Percentiles rank a stretch among this genome's conserved stretches.
phyloP scores from a whole-genome alignment of 768 basidiomycete species.

The Trametes sanguinea region DNA sequence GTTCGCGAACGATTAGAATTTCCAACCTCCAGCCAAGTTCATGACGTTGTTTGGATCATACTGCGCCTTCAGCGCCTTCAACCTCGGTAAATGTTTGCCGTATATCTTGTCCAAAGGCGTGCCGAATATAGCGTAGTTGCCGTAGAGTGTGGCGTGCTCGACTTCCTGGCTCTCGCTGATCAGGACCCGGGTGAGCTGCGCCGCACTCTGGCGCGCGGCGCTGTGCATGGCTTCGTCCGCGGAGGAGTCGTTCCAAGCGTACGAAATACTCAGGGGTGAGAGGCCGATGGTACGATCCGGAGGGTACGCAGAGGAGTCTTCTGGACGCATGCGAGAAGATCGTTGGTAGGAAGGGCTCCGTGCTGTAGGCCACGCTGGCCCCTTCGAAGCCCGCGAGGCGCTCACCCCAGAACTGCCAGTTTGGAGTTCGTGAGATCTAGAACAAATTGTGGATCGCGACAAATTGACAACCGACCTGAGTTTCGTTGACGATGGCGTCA shows the following conservation, averaged over 20 bases:
- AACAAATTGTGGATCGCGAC: not conserved
- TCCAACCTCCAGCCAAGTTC: constrained; percentile 69
- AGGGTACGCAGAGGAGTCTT: constrained; percentile 47
- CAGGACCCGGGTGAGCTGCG: constrained; percentile 41
- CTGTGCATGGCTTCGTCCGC: constrained; percentile 44
- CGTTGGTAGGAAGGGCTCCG: constrained; percentile 52
- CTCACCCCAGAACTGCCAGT: constrained; percentile 47
- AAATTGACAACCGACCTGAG: constrained; percentile 32
- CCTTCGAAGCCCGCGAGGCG: constrained; percentile 33
- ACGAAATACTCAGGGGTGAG: constrained; percentile 48
- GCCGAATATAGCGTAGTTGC: constrained; percentile 59
- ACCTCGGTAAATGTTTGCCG: constrained; percentile 45
- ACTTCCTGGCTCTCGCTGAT: constrained; percentile 43
- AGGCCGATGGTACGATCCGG: constrained; percentile 40
- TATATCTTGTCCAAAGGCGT: constrained; percentile 55
- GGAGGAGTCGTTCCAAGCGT: constrained; percentile 44
- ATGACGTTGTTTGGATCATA: constrained; percentile 64
- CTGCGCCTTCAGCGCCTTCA: constrained; percentile 42
- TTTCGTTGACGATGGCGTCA: constrained; percentile 46
- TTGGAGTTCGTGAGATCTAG: too few relatives aligned
- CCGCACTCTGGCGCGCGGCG: constrained; percentile 44
- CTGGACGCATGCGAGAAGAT: constrained; percentile 41
- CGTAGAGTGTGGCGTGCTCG: constrained; percentile 47
- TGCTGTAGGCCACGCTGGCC: constrained; percentile 45
- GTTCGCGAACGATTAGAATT: constrained; percentile 29